Evolutionary conservation across 2,329 filamentous ascomycete species (phyloP), one percentile per base, ranked within the genome.

Genomic region (Grosmannia clavigera): DNA sequence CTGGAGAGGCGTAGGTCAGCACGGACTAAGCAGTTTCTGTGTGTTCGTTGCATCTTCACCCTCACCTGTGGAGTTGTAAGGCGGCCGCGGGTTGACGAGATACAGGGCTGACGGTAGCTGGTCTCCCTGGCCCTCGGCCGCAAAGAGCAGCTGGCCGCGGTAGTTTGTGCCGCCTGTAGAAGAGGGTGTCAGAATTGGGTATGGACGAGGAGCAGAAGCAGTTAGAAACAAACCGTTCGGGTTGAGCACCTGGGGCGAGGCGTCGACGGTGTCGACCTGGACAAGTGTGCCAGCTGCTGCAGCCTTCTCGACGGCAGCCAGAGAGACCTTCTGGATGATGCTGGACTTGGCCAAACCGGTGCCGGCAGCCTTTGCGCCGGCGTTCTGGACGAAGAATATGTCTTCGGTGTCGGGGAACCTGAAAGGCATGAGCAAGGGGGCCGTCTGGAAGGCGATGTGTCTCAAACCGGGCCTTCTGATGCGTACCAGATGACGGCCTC

Each of bases 341-440:
- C 74, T 73, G 0, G 79, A 81, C 65, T 79, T 81, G 58, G 75
- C 73, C 1, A 81, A 67, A 0, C 78, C 74, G 0, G 79, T 81
- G 1, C 79, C 79, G 3, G 78, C 74, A 9, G 70, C 75, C 0
- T 62, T 64, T 0, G 73, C 70, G 0, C 79, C 79, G 0, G 79
- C 78, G 52, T 78, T 80, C 60, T 81, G 78, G 0, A 75, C 77
- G 50, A 82, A 82, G 64, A 81, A 81, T 50, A 81, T 70, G 61
- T 81, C 78, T 25, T 81, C 75, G 0, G 76, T 80, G 0, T 72
- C 73, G 2, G 71, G 70, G 51, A 70, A 71, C 72, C 71, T 74
- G 55, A 11, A 56, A 16, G 4, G 33, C 29, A 9, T 38, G 12
- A 51, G 43, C 38, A 33, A 22, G 9, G 31, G 22, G 19, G 19